Percentiles rank a stretch among this genome's conserved stretches.
Evolutionary conservation across 805 yeast species (phyloP).

Genomic region (Lipomyces oligophaga): DNA sequence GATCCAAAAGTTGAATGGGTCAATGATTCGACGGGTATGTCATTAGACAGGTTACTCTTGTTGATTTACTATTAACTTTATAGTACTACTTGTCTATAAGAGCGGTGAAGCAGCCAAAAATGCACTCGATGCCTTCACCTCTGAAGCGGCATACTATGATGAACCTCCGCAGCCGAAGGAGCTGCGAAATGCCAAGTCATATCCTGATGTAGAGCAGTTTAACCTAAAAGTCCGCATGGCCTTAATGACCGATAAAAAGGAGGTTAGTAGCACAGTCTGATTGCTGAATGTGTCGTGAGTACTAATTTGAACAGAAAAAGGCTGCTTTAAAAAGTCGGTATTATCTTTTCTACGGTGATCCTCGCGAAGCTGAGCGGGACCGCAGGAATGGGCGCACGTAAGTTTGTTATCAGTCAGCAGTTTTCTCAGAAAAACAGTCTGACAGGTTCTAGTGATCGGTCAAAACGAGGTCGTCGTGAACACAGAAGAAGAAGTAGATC

Average conservation of each 20-base stretch:
- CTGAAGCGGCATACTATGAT: conserved; percentile 30
- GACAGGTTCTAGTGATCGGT: no score
- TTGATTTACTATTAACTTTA: background rate
- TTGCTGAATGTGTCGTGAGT: no score
- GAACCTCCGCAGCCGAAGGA: conserved; percentile 19
- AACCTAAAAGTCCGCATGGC: conserved; percentile 16
- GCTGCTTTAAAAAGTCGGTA: conserved; percentile 56
- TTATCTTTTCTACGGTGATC: conserved; percentile 63
- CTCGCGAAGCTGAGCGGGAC: conserved; percentile 38
- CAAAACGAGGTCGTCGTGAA: no score
- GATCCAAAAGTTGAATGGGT: conserved; percentile 50
- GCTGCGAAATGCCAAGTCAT: conserved; percentile 35
- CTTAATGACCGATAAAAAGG: conserved; percentile 18
- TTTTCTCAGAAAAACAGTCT: no score
- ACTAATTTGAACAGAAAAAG: conserved; percentile 37
- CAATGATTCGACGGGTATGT: conserved; percentile 47
- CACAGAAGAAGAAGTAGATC: no score
- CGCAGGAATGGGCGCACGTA: conserved; percentile 4
- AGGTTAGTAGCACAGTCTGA: conserved; percentile 11
- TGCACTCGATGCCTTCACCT: conserved; percentile 29
- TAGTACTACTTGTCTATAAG: conserved; percentile 48
- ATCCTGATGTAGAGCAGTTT: conserved; percentile 31
- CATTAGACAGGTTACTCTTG: background rate
- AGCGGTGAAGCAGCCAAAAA: conserved; percentile 28
- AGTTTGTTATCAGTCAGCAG: no score